These are phyloP conservation scores for Tremella fuciformis DNA, from an alignment of 768 basidiomycete species.

Conservation along the genomic window DNA sequence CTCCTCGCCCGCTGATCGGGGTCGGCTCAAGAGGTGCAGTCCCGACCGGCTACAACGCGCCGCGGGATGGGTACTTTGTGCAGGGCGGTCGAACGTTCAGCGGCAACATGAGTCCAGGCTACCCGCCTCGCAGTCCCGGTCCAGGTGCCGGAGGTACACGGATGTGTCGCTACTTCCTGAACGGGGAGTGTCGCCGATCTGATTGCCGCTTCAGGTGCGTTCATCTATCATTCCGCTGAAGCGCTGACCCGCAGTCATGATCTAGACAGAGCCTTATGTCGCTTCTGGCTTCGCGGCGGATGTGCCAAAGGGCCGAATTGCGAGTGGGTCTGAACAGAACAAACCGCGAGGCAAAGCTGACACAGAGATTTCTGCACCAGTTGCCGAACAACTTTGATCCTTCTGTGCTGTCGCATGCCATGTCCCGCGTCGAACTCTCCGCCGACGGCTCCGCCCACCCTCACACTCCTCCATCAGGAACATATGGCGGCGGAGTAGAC, in stretches of 20 bases:
- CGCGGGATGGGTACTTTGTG: constrained; percentile 42
- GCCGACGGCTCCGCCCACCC: constrained; percentile 42
- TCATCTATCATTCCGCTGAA: too few species aligned
- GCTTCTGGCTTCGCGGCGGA: constrained; percentile 96
- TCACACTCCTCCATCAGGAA: constrained; percentile 24
- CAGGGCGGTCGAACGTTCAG: constrained; percentile 45
- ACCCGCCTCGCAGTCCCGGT: constrained; percentile 37
- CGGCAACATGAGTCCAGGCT: constrained; percentile 45
- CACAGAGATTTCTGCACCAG: constrained; percentile 72
- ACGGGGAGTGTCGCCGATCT: constrained; percentile 89
- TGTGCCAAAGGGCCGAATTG: constrained; percentile 95
- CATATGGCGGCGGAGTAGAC: constrained; percentile 19
- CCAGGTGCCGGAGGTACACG: constrained; percentile 54
- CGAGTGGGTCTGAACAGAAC: constrained; percentile 56
- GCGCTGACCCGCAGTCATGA: constrained; percentile 66
- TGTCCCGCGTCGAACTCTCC: constrained; percentile 48
- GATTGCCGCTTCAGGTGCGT: constrained; percentile 96
- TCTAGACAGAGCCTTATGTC: constrained; percentile 85
- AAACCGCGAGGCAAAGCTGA: background rate
- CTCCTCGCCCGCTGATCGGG: constrained; percentile 43
- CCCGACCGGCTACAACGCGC: constrained; percentile 39
- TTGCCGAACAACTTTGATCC: constrained; percentile 78
- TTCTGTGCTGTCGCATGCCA: constrained; percentile 41
- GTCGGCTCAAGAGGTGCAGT: constrained; percentile 34
- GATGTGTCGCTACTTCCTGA: constrained; percentile 94